Evolutionary conservation across 345 rosid genomes (phyloP), one percentile per base, ranked within the genome.

Genomic region (Populus alba): DNA sequence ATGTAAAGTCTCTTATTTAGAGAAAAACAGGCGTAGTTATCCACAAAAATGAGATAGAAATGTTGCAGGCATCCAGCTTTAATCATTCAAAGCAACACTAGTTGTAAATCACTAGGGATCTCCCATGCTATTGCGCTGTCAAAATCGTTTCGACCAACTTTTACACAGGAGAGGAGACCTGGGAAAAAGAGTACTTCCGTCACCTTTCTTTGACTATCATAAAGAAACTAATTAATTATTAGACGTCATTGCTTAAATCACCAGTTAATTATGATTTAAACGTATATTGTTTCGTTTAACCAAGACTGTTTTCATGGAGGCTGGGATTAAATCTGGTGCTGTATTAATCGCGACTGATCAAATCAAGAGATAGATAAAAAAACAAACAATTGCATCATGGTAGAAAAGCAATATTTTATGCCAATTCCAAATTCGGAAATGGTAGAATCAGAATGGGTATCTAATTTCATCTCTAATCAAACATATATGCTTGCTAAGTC

Each of bases 391-490:
- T 33, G 66, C 63, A 31, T 33, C 27, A 27, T 27, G 27, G 27
- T 3, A 7, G 3, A 57, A 71, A 11, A 29, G 29, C 31, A 53
- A 71, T 33, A 33, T 75, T 78, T 35, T 75, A 75, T 57, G 77
- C 74, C 77, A 43, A 43, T 16, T 43, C 73, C 68, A 74, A 37
- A 22, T 5, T 33, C 27, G 51, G 27, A 29, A 18, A 15, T 65
- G 11, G 4, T 49, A 41, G 78, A 78, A 74, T 75, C 53, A 39
- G 68, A 78, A 20, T 78, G 7, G 72, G 9, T 45, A 37, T 65
- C 70, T 15, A n/a, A 53, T 55, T 59, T 75, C 41, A 29, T 66
- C 68, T 59, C 77, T 66, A 39, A 39, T 20, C n/a, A 75, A 10
- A 43, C 59, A 53, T 53, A 53, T 18, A 53, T 53, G 23, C 59